Evolutionary conservation across 2,329 filamentous ascomycete species (phyloP), one percentile per base, ranked within the genome.

Genomic region (Pseudogymnoascus sp.): DNA sequence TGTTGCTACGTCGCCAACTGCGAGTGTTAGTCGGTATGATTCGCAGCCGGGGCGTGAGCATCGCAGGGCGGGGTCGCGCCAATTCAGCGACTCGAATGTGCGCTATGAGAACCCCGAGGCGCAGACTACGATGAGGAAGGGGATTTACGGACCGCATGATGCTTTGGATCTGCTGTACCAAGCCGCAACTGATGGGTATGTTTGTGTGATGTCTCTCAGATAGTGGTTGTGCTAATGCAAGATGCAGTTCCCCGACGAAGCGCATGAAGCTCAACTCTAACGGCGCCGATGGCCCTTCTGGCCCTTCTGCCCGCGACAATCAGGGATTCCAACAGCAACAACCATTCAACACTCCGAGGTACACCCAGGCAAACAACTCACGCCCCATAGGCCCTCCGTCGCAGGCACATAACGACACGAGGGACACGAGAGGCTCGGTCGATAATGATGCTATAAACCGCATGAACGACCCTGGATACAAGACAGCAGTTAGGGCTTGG

Each of bases 101-200:
- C 85, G 84, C 61, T 74, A 88, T 21, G 85, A 88, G 73, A 88
- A 88, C 70, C 76, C 85, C 5, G 85, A 88, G 75, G 85, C 85
- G 21, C 83, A 84, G 71, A 80, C 80, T 7, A 84, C 88, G 65
- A 87, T 88, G 85, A 78, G 85, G 34, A 80, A 79, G 63, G 90
- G 91, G 69, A 87, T 98, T 51, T 96, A 93, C 75, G 93, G 92
- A 37, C 92, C 91, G 3, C 93, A 96, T 72, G 93, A 98, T 78
- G 93, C 93, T 23, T 81, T 98, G 60, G 92, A 96, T 75, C 81
- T 97, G 64, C 82, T 98, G 14, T 96, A 96, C 73, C 93, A 96
- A 77, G 93, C 93, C 19, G 92, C 85, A 31, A 88, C 85, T 43
- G 83, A 87, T 73, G 85, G 80, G 80, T 71, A 69, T 39, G 62